These are phyloP conservation scores for Gymnopilus junonius DNA, from an alignment of 768 basidiomycete species.

Conservation along the genomic window DNA sequence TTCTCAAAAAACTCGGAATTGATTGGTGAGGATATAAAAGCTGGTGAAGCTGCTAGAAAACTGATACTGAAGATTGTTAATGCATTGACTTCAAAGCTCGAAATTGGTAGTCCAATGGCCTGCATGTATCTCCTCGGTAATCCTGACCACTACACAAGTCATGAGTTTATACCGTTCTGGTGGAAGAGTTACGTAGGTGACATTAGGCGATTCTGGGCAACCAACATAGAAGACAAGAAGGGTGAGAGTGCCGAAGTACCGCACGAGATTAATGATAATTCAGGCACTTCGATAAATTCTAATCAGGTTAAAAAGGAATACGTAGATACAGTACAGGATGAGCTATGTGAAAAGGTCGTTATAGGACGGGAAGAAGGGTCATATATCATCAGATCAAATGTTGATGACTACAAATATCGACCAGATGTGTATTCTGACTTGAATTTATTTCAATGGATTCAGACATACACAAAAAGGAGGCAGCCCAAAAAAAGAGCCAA, in stretches of 20 bases:
- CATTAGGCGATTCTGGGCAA: constrained; percentile 11
- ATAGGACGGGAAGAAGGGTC: constrained; percentile 9
- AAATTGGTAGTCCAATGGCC: constrained; percentile 33
- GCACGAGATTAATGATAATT: no score
- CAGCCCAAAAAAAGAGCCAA: neutral
- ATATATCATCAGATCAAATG: constrained; percentile 21
- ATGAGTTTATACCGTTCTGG: constrained; percentile 31
- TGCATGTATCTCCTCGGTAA: constrained; percentile 22
- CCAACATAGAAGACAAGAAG: neutral
- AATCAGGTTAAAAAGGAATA: neutral
- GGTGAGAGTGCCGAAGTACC: neutral
- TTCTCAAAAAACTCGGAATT: constrained; percentile 17
- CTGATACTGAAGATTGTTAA: constrained; percentile 34
- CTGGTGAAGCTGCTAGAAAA: constrained; percentile 11
- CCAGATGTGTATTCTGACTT: constrained; percentile 17
- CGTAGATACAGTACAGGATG: neutral
- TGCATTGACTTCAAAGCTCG: constrained; percentile 30
- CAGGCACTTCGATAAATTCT: no score
- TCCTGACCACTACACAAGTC: constrained; percentile 17
- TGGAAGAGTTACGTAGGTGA: constrained; percentile 30
- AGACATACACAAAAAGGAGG: constrained; percentile 16
- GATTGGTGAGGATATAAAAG: neutral
- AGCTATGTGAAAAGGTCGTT: neutral
- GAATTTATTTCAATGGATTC: constrained; percentile 31
- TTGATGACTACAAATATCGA: constrained; percentile 32